Conservation (phyloP, 2,329 filamentous ascomycete species). For the Diaporthe citriasiana region DNA sequence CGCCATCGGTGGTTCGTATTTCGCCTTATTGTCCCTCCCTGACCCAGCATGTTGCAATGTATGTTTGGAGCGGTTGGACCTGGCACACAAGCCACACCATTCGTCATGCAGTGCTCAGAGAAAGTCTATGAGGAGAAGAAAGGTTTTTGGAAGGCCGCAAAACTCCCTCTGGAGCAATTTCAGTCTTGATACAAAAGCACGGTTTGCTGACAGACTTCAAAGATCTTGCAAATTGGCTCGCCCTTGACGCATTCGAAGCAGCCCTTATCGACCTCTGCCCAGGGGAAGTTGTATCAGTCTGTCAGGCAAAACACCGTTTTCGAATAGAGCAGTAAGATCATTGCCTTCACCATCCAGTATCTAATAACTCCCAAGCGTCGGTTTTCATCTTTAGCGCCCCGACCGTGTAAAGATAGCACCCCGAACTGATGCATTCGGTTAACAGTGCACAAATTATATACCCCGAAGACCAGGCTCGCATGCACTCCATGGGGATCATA, state of each 20-base stretch:
- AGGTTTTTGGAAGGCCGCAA: background rate
- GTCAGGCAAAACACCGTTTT: slow-evolving; percentile 70
- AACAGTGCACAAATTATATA: slow-evolving; percentile 73
- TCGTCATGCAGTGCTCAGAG: background rate
- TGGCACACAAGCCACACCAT: background rate
- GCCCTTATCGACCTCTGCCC: slow-evolving; percentile 69
- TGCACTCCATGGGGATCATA: slow-evolving; percentile 71
- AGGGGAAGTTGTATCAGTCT: slow-evolving; percentile 56
- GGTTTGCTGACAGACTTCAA: background rate
- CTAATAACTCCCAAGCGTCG: background rate
- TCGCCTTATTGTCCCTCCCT: background rate
- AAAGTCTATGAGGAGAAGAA: too few species aligned
- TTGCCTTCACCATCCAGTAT: background rate
- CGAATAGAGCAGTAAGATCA: slow-evolving; percentile 72
- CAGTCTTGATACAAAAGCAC: background rate
- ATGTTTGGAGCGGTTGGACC: background rate
- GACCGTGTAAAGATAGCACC: background rate
- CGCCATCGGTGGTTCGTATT: slow-evolving; percentile 67
- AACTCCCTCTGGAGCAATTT: too few species aligned
- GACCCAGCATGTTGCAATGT: background rate
- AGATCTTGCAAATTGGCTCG: slow-evolving; percentile 76
- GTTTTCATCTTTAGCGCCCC: background rate
- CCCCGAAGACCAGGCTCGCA: slow-evolving; percentile 72
- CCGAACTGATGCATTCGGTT: background rate
- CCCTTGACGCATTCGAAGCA: slow-evolving; percentile 72